These are phyloP conservation scores for Globisporangium perplexum DNA, from an alignment of 352 stramenopile genomes.

Conservation along the genomic window DNA sequence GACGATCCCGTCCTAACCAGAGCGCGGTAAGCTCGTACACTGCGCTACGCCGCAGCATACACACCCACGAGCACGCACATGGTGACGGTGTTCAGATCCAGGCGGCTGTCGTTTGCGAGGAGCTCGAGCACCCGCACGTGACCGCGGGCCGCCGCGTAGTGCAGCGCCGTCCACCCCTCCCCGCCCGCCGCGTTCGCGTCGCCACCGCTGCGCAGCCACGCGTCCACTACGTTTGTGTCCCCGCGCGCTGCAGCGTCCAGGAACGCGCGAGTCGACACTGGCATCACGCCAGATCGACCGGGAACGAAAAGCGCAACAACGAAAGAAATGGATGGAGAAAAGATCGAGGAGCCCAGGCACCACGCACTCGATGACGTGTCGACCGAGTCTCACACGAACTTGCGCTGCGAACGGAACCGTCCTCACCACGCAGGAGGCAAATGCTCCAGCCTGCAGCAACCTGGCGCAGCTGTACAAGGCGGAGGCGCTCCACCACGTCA, in stretches of 20 bases:
- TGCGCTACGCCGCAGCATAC: not conserved
- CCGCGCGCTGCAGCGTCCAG: slow-evolving; percentile 41
- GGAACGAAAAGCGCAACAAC: not conserved
- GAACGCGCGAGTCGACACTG: slow-evolving; percentile 22
- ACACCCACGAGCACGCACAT: slow-evolving; percentile 13
- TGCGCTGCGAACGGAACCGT: too few species aligned
- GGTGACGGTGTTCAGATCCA: slow-evolving; percentile 57
- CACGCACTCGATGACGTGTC: too few species aligned
- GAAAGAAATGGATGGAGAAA: too few species aligned
- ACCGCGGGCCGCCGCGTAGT: slow-evolving; percentile 51
- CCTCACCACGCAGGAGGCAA: too few species aligned
- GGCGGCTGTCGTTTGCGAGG: slow-evolving; percentile 24
- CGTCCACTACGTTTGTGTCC: slow-evolving; percentile 29
- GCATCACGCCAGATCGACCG: too few species aligned
- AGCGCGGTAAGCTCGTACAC: not conserved
- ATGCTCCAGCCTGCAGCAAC: too few species aligned
- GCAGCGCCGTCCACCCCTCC: slow-evolving; percentile 66
- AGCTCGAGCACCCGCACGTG: slow-evolving; percentile 34
- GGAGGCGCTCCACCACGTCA: too few species aligned
- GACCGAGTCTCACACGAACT: too few species aligned
- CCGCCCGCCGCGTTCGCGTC: slow-evolving; percentile 54
- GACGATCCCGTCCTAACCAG: slow-evolving; percentile 40
- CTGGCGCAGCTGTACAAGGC: too few species aligned
- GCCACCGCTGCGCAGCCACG: slow-evolving; percentile 24
- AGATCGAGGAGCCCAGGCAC: too few species aligned